These are phyloP conservation scores for Trypanosoma caninum DNA, from an alignment of 208 protist species.

Conservation along the genomic window DNA sequence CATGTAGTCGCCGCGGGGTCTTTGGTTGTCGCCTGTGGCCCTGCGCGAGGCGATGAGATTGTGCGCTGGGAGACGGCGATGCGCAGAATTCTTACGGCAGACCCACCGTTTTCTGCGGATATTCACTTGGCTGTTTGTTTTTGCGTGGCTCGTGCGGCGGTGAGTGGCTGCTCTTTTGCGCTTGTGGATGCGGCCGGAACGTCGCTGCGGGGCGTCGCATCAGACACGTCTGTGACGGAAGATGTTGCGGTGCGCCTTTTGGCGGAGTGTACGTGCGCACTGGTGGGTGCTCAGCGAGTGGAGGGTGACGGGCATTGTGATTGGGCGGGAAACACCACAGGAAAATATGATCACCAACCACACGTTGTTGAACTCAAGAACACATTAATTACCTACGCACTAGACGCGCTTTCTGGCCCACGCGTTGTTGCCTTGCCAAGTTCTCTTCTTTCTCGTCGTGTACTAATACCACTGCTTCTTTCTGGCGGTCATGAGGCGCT, in stretches of 20 bases:
- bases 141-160: constrained; percentile 38
- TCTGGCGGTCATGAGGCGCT: not conserved
- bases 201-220: constrained; percentile 23
- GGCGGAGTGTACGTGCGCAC: constrained; percentile 22
- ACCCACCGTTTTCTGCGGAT: constrained; percentile 37
- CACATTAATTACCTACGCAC: constrained; percentile 12
- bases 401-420: constrained; percentile 9
- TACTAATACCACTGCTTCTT: constrained; percentile 70
- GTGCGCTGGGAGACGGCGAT: constrained; percentile 18
- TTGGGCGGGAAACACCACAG: not conserved
- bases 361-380: not conserved
- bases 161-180: constrained; percentile 19
- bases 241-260: constrained; percentile 40
- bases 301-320: constrained; percentile 1
- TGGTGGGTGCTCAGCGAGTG: constrained; percentile 3
- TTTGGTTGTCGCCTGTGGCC: not conserved
- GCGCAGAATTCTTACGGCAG: constrained; percentile 34
- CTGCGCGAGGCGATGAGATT: not conserved
- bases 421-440: constrained; percentile 22
- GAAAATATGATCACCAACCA: not conserved
- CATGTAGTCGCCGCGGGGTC: constrained; percentile 4
- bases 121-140: constrained; percentile 37
- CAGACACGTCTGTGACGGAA: constrained; percentile 16
- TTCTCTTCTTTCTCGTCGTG: constrained; percentile 58
- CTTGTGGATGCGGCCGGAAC: constrained; percentile 27